Percentiles rank a stretch among this genome's conserved stretches.
Evolutionary conservation across 73 alveolate species (phyloP).

Genomic region (Blepharisma japonicum): DNA sequence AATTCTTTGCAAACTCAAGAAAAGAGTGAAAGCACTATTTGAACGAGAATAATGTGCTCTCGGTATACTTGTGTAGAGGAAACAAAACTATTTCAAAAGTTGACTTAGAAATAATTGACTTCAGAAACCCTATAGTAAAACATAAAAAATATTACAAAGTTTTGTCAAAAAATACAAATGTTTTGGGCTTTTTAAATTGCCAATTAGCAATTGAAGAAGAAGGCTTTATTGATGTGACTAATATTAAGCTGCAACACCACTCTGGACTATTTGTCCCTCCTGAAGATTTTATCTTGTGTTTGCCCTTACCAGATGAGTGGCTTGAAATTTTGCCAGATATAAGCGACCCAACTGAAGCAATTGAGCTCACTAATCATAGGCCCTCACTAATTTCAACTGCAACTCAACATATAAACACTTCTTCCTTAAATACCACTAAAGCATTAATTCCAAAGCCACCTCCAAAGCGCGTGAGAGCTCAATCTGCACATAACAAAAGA

Average conservation of each 20-base stretch:
- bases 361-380: too few relatives aligned
- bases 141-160: conserved; percentile 5
- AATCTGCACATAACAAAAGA: not conserved
- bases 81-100: not conserved
- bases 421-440: not conserved
- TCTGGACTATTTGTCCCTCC: conserved; percentile 30
- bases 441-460: not conserved
- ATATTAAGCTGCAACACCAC: not conserved
- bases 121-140: conserved; percentile 6
- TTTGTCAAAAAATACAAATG: conserved; percentile 19
- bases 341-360: not conserved
- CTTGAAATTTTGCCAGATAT: conserved; percentile 23
- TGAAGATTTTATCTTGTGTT: conserved; percentile 27
- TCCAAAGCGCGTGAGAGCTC: conserved; percentile 14
- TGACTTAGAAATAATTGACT: conserved; percentile 22
- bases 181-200: conserved; percentile 26
- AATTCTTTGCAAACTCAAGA: conserved; percentile 10
- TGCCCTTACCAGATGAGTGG: conserved; percentile 30
- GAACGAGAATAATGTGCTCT: not conserved
- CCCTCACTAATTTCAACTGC: too few relatives aligned
- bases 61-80: not conserved
- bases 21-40: not conserved
- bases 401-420: too few relatives aligned
- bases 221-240: not conserved
- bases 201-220: conserved; percentile 21